Conservation (phyloP, 2,329 filamentous ascomycete species). For the Aureobasidium musti region DNA sequence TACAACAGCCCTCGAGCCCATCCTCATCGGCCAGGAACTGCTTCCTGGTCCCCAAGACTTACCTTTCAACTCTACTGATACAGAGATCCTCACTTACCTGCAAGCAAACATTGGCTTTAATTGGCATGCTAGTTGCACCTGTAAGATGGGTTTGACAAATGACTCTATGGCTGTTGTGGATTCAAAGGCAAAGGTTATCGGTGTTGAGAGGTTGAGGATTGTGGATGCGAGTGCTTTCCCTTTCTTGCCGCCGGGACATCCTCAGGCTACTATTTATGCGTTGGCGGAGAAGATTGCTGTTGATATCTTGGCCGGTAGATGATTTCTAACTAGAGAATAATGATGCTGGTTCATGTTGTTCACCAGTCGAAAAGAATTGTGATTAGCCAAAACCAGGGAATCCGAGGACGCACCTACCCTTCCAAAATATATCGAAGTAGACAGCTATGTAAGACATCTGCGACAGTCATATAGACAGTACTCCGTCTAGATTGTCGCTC, state of each 20-base stretch:
- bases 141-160: slow-evolving; percentile 23
- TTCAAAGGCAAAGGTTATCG: slow-evolving; percentile 38
- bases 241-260: slow-evolving; percentile 29
- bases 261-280: slow-evolving; percentile 34
- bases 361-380: no score
- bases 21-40: slow-evolving; percentile 37
- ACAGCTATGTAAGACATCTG: no score
- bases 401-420: no score
- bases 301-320: slow-evolving; percentile 1
- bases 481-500: no score
- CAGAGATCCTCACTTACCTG: slow-evolving; percentile 35
- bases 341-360: not conserved
- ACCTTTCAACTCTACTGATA: slow-evolving; percentile 34
- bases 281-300: slow-evolving; percentile 43
- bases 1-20: slow-evolving; percentile 34
- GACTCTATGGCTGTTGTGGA: slow-evolving; percentile 30
- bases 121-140: slow-evolving; percentile 16
- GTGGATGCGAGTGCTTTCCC: slow-evolving; percentile 43
- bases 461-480: no score
- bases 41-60: slow-evolving; percentile 35
- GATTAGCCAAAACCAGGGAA: no score
- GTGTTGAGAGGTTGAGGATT: slow-evolving; percentile 40
- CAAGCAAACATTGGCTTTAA: not conserved
- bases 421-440: no score
- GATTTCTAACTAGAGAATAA: not conserved